These are phyloP conservation scores for Paecilomyces sp. DNA, from an alignment of 2,329 filamentous ascomycete species.

Conservation along the genomic window DNA sequence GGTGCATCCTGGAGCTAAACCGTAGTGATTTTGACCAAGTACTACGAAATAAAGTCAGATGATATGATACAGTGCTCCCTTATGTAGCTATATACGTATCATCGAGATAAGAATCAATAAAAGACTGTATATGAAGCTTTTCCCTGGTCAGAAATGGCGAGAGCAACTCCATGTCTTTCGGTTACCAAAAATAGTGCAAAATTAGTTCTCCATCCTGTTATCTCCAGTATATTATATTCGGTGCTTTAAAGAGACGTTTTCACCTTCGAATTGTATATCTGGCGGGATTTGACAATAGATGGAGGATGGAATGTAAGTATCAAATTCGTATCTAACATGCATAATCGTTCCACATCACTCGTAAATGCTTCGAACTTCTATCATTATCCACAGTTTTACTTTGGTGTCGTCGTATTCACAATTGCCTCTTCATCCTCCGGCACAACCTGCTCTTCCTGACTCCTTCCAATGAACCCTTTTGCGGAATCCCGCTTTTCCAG, in stretches of 20 bases:
- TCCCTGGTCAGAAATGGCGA: neutral
- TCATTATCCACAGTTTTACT: neutral
- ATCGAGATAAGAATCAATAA: neutral
- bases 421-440: neutral
- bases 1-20: no score
- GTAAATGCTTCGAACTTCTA: neutral
- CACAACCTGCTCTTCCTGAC: neutral
- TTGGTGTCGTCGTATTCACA: neutral
- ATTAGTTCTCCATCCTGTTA: no score
- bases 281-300: no score
- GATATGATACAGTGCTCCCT: no score
- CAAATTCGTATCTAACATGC: neutral
- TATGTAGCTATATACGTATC: no score
- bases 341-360: neutral
- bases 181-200: no score
- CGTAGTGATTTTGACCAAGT: no score
- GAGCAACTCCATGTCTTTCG: neutral
- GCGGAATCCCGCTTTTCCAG: constrained; percentile 24
- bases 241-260: no score
- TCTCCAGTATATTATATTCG: no score
- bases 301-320: no score
- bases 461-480: constrained; percentile 17
- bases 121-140: neutral
- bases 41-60: no score
- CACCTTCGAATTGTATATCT: no score